Evolutionary conservation across 2,329 filamentous ascomycete species (phyloP).

Genomic region (Fusarium musae): DNA sequence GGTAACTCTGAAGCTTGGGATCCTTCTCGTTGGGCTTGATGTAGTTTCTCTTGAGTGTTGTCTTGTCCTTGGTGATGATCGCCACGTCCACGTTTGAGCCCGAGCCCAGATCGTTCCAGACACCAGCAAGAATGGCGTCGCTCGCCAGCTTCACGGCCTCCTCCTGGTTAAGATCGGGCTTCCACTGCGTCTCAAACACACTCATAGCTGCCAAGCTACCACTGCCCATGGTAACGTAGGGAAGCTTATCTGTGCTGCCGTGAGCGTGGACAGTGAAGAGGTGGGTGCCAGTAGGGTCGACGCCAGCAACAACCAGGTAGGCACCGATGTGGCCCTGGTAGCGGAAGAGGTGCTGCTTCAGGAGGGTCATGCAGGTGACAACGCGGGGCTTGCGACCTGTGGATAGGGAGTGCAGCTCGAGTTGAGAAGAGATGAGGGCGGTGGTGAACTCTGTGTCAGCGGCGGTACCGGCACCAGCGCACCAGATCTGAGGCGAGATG

Average conservation of each 20-base stretch:
- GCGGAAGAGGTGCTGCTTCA: conserved; percentile 99
- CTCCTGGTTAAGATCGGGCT: conserved; percentile 77
- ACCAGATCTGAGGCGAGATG: conserved; percentile 99
- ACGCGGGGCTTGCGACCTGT: conserved; percentile 97
- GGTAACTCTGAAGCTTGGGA: conserved; percentile 93
- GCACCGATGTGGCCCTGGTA: conserved; percentile 98
- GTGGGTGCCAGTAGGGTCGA: conserved; percentile 93
- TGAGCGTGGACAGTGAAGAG: conserved; percentile 99
- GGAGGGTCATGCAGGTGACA: conserved; percentile 98
- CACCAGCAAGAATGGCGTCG: conserved; percentile 93
- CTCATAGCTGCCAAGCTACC: conserved; percentile 97
- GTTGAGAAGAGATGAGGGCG: conserved; percentile 96
- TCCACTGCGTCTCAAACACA: conserved; percentile 97
- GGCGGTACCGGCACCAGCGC: conserved; percentile 95
- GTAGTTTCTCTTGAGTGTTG: conserved; percentile 90
- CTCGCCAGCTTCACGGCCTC: conserved; percentile 85
- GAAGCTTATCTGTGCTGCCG: conserved; percentile 97
- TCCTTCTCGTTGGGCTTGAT: conserved; percentile 92
- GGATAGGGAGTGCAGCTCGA: conserved; percentile 95
- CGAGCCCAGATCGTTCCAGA: conserved; percentile 98
- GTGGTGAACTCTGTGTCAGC: conserved; percentile 99
- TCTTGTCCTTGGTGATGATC: conserved; percentile 95
- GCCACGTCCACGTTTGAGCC: conserved; percentile 98
- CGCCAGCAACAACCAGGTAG: conserved; percentile 96
- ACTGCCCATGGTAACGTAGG: conserved; percentile 99